Conservation (phyloP, 345 rosid species). For the Arabidopsis arenosa region DNA sequence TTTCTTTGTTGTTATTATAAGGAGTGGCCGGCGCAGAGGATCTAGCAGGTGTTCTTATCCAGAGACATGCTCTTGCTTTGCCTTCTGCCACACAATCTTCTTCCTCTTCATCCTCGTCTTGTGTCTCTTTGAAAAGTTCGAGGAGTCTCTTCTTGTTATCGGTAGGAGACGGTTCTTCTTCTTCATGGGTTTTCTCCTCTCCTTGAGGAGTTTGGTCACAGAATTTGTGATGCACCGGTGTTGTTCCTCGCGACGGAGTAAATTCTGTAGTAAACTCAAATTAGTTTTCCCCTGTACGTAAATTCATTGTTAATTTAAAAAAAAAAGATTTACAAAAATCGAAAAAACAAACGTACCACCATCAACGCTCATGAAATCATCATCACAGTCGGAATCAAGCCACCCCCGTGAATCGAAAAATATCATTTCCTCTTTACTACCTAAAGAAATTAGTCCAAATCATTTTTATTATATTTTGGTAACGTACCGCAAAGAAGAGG, state of each 20-base stretch:
- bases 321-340: background rate
- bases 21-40: conserved; percentile 58
- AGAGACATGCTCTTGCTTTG: conserved; percentile 42
- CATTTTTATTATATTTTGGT: background rate
- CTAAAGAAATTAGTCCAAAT: conserved; percentile 40
- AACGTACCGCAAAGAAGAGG: background rate
- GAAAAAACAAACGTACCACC: conserved; percentile 63
- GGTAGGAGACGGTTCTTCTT: conserved; percentile 48
- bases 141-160: conserved; percentile 72
- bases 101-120: conserved; percentile 40
- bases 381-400: conserved; percentile 90
- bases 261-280: conserved; percentile 54
- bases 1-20: conserved; percentile 42
- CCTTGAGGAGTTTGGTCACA: conserved; percentile 48
- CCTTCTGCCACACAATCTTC: conserved; percentile 29
- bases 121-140: conserved; percentile 73
- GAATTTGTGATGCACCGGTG: conserved; percentile 68
- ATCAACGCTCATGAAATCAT: conserved; percentile 87
- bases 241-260: conserved; percentile 82
- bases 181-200: conserved; percentile 22
- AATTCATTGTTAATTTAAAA: background rate
- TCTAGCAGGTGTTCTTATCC: conserved; percentile 43
- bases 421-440: conserved; percentile 63
- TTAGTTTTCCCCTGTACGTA: background rate
- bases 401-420: conserved; percentile 85